Base-by-base conservation (phyloP, 2,329 filamentous ascomycete genomes). In the Sporothrix humicola region DNA sequence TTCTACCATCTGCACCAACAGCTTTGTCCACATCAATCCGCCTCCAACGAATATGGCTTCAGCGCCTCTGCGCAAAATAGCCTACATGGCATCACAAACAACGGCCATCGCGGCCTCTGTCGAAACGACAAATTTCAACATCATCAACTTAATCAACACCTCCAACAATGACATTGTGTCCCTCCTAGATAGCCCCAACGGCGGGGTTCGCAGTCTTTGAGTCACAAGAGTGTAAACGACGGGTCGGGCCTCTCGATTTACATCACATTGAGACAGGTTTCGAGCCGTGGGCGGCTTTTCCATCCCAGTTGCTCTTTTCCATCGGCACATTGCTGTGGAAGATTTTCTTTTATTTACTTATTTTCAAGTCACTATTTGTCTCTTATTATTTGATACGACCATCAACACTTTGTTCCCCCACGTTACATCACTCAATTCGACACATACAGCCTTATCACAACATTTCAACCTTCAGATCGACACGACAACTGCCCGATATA, bases 101-200 rank as follows among this genome's bases (percentile, higher is more conserved):
- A 66, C 69, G 56, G 56, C 54, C 50, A 3, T 26, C 15, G 17
- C 46, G n/a, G 37, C 31, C 68, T 48, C 58, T 13, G 70, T 59
- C 48, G 13, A 56, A 15, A 72, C 69, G 74, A 73, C 74, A 70
- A 70, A 13, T 37, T 52, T 56, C 48, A 50, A 23, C 48, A 13
- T 10, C n/a, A n/a, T 37, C 37, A 72, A 58, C 20, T 37, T 17
- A 2, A 73, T 37, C 50, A 73, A 59, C 71, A 54, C 42, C 69
- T 17, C 48, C 44, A 69, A 72, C 59, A 69, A 20, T 10, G 66
- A 56, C 74, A 78, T 75, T 69, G 20, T 50, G 61, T 68, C 71
- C 74, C 68, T 58, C 73, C 72, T 73, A 74, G 80, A 84, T 84
- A 87, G 82, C 85, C 86, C 86, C 85, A 87, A 85, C 78, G 85